Base-by-base conservation (phyloP, 306 rosid species). In the Glycine soja region DNA sequence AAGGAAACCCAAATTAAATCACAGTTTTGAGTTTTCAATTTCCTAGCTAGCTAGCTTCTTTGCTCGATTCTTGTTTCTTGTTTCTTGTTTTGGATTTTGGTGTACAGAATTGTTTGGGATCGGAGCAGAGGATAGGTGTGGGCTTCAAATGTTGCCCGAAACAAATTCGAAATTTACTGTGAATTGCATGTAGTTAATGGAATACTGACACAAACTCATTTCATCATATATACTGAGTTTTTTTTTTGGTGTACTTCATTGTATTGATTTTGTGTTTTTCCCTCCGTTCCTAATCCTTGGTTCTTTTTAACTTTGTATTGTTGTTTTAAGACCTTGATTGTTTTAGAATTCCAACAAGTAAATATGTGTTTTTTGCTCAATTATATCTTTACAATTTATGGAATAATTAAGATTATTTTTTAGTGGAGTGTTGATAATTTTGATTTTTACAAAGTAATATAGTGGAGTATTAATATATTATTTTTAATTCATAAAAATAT, bases 1-100 rank as follows among this genome's bases (percentile, higher is more conserved):
- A 53, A n/a, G 58, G n/a, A n/a, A n/a, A 1, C 34, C 16, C 36
- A 57, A 19, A 58, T 58, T 19, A 4, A 19, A 59, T 19, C 65
- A 19, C 38, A 59, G 38, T 59, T 59, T 59, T 59, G 65, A 59
- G 40, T 59, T 59, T 59, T 59, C n/a, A 7, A 59, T 59, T 66
- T 4, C 24, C 16, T 40, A 3, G 48, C 48, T 45, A 45, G 6
- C 50, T 45, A 42, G 2, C 50, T 45, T 45, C 69, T 63, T 34
- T 10, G 10, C 2, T 63, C 0, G 15, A 12, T 38, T 40, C 18
- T 66, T 6, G 32, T 38, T 66, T 40, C 18, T 66, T 6, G 32
- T 38, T 66, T 66, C 30, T 2, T 46, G 3, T 6, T 38, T 38
- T 14, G 24, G 64, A 1, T 10, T 57, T 19, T 46, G 0, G 14